These are phyloP conservation scores for Pythium phragmitis DNA, from an alignment of 352 stramenopile genomes.

Conservation along the genomic window DNA sequence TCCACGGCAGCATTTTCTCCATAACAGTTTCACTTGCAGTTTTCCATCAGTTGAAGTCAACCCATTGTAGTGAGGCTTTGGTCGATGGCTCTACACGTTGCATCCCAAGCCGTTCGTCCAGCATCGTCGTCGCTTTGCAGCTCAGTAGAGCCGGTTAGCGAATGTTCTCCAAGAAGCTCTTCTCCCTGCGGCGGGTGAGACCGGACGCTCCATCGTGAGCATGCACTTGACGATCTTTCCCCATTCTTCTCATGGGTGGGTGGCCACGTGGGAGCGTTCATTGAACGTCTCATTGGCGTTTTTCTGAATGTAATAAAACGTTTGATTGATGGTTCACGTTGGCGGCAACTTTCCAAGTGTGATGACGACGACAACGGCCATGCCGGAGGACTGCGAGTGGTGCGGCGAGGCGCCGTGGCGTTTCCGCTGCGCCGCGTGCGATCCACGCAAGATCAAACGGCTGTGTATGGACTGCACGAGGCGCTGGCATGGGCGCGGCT, in stretches of 20 bases:
- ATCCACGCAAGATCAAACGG: conserved; percentile 30
- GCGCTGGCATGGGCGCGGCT: conserved; percentile 43
- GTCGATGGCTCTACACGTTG: neutral
- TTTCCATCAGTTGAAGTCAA: conserved; percentile 4
- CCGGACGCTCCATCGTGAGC: conserved; percentile 1
- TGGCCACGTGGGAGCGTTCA: conserved; percentile 21
- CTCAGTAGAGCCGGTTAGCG: neutral
- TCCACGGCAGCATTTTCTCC: conserved; percentile 16
- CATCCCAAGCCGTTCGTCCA: neutral
- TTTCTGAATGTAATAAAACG: conserved; percentile 20
- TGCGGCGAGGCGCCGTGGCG: conserved; percentile 37
- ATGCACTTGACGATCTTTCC: conserved; percentile 6
- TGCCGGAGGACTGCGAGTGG: conserved; percentile 30
- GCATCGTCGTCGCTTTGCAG: neutral
- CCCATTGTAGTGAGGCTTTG: neutral
- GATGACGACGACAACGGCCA: conserved; percentile 3
- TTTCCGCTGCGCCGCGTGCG: conserved; percentile 35
- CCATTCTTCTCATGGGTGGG: conserved; percentile 15
- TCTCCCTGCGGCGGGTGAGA: neutral
- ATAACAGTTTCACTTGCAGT: neutral
- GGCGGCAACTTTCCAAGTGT: conserved; percentile 14
- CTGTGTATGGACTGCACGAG: conserved; percentile 32
- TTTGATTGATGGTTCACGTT: conserved; percentile 20
- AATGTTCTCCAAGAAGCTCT: neutral
- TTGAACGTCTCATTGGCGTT: conserved; percentile 3